Evolutionary conservation across 495 filamentous ascomycete genomes (phyloP), one percentile per base, ranked within the genome.

Genomic region (Bombardia bombarda): DNA sequence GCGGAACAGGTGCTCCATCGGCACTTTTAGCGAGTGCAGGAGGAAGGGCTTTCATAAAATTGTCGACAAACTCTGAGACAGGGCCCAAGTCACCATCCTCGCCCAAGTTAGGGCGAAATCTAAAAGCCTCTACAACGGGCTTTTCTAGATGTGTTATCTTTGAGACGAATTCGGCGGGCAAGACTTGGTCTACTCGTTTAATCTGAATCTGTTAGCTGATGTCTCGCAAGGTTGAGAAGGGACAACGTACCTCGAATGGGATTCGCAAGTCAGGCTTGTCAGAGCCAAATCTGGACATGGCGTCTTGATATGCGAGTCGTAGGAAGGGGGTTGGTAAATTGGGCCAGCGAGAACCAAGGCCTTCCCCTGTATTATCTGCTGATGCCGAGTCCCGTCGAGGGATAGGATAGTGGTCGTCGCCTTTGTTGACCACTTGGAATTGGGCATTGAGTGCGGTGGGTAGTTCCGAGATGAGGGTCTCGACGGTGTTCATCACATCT

Each of bases 181-280:
- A 60, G 23, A 80, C 49, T 45, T 79, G 59, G 23, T 82, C 78
- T 20, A 92, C 67, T 18, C 69, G 66, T 17, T 63, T 57, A 14
- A 94, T 84, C 72, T 83, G 60, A 50, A 65, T 65, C 13, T 7
- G 40, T 64, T 47, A 66, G 53, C 10, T 32, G 31, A 9, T 25
- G 24, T 1, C 21, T 20, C 7, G 22, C 13, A 1, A 22, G 6
- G 2, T 20, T 3, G 2, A 1, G 17, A 5, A 26, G 18, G 35
- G 19, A 32, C 21, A 21, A 47, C 67, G 10, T 56, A 78, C 76
- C 48, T 66, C 51, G 33, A 65, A 59, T 16, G 56, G 50, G 10
- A 80, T 73, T 6, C 92, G 75, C 2, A 87, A 67, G 58, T 98
- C 93, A 2, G 92, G 92, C 57, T 98, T 98, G 61, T 98, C 92